Conservation (phyloP, 768 basidiomycete species). For the Mycena amicta region DNA sequence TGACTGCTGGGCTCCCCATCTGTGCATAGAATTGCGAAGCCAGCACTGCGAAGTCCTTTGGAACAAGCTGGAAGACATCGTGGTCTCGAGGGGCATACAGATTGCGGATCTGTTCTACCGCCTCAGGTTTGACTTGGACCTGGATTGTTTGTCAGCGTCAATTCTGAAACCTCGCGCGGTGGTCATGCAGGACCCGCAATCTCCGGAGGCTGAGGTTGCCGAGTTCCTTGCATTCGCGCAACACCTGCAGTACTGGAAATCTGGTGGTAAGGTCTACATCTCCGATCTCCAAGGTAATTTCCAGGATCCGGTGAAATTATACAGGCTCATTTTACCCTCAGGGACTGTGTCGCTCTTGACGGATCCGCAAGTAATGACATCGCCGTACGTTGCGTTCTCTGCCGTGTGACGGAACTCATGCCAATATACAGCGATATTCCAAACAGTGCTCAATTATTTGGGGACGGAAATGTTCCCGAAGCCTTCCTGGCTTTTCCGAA, state of each 20-base stretch:
- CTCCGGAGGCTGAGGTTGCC: neutral
- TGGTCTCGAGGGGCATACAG: neutral
- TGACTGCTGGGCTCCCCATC: neutral
- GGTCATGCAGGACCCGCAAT: neutral
- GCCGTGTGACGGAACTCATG: neutral
- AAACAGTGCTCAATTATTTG: neutral
- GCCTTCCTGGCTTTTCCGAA: constrained; percentile 6
- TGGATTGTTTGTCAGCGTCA: neutral
- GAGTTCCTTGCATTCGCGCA: neutral
- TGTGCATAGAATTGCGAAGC: neutral
- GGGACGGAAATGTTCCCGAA: constrained; percentile 7
- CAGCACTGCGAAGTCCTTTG: neutral
- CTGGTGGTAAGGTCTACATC: neutral
- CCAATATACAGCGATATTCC: neutral
- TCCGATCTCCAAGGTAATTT: neutral
- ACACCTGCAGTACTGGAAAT: neutral
- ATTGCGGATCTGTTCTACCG: neutral
- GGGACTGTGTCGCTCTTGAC: neutral
- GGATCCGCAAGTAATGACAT: constrained; percentile 6
- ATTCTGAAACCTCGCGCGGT: constrained; percentile 7
- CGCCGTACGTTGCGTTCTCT: neutral
- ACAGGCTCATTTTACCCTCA: neutral
- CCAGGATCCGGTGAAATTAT: neutral
- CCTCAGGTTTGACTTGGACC: constrained; percentile 18
- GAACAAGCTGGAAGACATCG: neutral